A percentile compares a stretch with the other conserved stretches of the same genome.
Conservation (phyloP, 495 filamentous ascomycete species). For the Talaromyces liani region DNA sequence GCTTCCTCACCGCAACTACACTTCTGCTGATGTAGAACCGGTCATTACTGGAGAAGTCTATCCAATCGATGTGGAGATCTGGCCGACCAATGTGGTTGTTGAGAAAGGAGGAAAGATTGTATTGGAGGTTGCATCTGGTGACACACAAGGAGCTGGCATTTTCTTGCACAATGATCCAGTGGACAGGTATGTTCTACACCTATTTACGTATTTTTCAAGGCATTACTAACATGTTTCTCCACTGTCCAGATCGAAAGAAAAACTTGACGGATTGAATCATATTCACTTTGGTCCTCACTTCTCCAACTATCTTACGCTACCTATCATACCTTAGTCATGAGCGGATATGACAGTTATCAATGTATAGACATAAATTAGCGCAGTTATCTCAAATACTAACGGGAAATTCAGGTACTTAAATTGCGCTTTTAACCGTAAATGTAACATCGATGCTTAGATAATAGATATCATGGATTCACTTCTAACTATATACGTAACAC, state of each 20-base stretch:
- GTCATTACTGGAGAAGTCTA: constrained; percentile 45
- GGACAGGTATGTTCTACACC: background rate
- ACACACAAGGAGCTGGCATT: constrained; percentile 28
- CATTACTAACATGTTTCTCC: background rate
- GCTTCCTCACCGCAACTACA: constrained; percentile 50
- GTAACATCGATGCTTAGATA: too few species aligned
- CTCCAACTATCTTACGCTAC: constrained; percentile 1
- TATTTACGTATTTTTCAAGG: background rate
- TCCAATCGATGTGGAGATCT: constrained; percentile 51
- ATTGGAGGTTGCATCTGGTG: constrained; percentile 44
- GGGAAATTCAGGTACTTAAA: too few species aligned
- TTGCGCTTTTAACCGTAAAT: too few species aligned
- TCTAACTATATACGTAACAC: too few species aligned
- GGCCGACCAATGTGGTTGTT: constrained; percentile 55
- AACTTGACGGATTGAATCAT: constrained; percentile 7
- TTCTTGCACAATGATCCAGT: constrained; percentile 7
- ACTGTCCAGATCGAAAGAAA: constrained; percentile 3
- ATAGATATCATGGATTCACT: too few species aligned
- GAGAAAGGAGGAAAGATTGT: constrained; percentile 39
- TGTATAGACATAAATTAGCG: background rate
- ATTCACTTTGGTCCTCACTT: constrained; percentile 7
- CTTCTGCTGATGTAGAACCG: constrained; percentile 38
- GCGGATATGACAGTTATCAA: background rate
- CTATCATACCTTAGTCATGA: background rate
- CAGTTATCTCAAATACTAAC: background rate